Conservation (phyloP, 2,329 filamentous ascomycete genomes). For the Cladophialophora chaetospira region DNA sequence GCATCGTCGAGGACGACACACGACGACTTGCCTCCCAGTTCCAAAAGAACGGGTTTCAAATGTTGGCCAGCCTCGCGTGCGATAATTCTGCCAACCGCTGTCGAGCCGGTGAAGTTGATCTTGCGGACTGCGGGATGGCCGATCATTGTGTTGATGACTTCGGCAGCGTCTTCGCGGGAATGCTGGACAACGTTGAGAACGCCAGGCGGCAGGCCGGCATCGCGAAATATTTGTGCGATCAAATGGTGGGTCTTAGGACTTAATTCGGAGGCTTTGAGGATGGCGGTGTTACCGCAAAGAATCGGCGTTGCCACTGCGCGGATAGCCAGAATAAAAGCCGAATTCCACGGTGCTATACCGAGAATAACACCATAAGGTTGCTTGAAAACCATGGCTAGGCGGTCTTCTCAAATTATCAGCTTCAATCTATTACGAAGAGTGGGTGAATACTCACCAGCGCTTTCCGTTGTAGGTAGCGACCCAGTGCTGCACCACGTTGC, state of each 20-base stretch:
- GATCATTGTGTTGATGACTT: constrained; percentile 72
- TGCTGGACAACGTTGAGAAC: constrained; percentile 88
- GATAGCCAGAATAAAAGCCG: constrained; percentile 85
- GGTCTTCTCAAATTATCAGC: constrained; percentile 24
- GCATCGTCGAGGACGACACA: constrained; percentile 86
- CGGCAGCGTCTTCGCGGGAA: constrained; percentile 63
- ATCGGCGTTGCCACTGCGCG: constrained; percentile 87
- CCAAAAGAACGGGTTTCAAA: constrained; percentile 79
- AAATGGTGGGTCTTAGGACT: constrained; percentile 86
- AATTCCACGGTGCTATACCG: constrained; percentile 54
- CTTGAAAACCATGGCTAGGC: constrained; percentile 30
- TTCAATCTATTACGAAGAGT: background rate
- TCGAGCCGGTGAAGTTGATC: constrained; percentile 88
- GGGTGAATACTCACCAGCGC: background rate
- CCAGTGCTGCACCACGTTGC: constrained; percentile 1
- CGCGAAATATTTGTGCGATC: constrained; percentile 69
- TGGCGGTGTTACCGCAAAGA: constrained; percentile 80
- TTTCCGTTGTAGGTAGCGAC: background rate
- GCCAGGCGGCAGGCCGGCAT: constrained; percentile 76
- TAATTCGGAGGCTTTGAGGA: constrained; percentile 89
- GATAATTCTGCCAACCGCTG: constrained; percentile 77
- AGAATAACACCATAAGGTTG: background rate
- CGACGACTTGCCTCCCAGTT: constrained; percentile 89
- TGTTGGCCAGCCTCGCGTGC: constrained; percentile 79
- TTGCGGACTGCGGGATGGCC: constrained; percentile 72